Evolutionary conservation across 805 yeast species (phyloP).

Genomic region (Wickerhamomyces queroliae): DNA sequence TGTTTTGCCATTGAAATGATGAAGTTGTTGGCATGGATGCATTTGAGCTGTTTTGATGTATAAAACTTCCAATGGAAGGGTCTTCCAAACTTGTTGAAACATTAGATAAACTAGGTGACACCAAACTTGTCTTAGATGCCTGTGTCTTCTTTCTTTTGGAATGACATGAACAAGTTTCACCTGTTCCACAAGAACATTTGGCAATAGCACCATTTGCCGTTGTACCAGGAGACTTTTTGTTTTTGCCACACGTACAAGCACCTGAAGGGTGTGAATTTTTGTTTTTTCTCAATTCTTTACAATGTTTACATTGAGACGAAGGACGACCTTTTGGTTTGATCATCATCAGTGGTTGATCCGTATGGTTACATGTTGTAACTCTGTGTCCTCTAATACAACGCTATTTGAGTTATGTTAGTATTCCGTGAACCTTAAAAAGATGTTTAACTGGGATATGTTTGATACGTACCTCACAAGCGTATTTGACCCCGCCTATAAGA

Average conservation of each 20-base stretch:
- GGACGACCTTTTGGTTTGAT: constrained; percentile 98
- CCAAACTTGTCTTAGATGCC: not conserved
- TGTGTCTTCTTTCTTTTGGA: constrained; percentile 14
- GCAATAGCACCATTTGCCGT: constrained; percentile 16
- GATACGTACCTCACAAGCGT: constrained; percentile 70
- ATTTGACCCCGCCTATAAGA: constrained; percentile 84
- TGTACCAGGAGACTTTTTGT: constrained; percentile 25
- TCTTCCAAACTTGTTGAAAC: not conserved
- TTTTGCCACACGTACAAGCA: constrained; percentile 62
- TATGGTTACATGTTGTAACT: constrained; percentile 89
- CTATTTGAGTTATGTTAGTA: not conserved
- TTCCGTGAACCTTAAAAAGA: not conserved
- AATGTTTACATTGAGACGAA: constrained; percentile 83
- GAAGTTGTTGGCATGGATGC: not conserved
- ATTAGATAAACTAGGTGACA: not conserved
- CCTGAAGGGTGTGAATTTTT: constrained; percentile 57
- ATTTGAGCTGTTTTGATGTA: not conserved
- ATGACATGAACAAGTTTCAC: constrained; percentile 23
- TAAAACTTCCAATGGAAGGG: not conserved
- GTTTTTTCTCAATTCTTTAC: constrained; percentile 66
- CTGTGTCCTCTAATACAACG: constrained; percentile 95
- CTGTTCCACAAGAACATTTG: constrained; percentile 23
- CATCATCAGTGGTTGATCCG: constrained; percentile 85
- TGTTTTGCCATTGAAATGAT: not conserved
- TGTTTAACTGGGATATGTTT: not conserved